Conservation (phyloP, 2,329 filamentous ascomycete genomes). For the Penicillium sp. region DNA sequence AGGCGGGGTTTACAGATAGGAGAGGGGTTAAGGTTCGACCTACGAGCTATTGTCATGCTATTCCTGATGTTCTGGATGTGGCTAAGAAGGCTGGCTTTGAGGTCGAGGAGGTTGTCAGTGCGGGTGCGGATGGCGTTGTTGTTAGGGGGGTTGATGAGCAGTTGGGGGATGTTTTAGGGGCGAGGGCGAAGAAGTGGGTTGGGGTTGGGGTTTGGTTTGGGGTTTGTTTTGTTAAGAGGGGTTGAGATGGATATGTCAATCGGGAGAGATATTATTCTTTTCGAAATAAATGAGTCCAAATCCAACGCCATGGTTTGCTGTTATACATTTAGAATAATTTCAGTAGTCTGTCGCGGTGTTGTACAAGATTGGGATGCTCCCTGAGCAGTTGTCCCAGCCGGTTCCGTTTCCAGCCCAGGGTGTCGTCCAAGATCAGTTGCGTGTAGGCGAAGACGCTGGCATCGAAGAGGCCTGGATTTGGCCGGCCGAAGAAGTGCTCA, state of each 20-base stretch:
- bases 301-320: not conserved
- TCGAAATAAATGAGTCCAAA: slow-evolving; percentile 5
- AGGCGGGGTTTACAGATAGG: slow-evolving; percentile 61
- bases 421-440: slow-evolving; percentile 68
- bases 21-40: slow-evolving; percentile 59
- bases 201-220: slow-evolving; percentile 56
- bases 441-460: slow-evolving; percentile 89
- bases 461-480: slow-evolving; percentile 72
- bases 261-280: not conserved
- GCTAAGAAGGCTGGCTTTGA: slow-evolving; percentile 49
- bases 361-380: slow-evolving; percentile 61
- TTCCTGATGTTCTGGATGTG: slow-evolving; percentile 52
- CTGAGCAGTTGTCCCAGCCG: slow-evolving; percentile 58
- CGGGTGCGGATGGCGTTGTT: slow-evolving; percentile 26
- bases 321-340: slow-evolving; percentile 47
- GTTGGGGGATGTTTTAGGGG: slow-evolving; percentile 59
- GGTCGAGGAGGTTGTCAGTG: slow-evolving; percentile 33
- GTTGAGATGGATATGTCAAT: not conserved
- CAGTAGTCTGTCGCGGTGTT: slow-evolving; percentile 61
- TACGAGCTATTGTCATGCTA: slow-evolving; percentile 56
- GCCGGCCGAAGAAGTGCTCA: slow-evolving; percentile 59
- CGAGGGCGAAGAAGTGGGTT: slow-evolving; percentile 64
- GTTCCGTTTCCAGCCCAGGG: slow-evolving; percentile 63
- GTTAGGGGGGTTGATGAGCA: slow-evolving; percentile 51
- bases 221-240: slow-evolving; percentile 44